Evolutionary conservation across 768 basidiomycete genomes (phyloP), one percentile per base, ranked within the genome.

Genomic region (Dictyophora rubrovolvata): DNA sequence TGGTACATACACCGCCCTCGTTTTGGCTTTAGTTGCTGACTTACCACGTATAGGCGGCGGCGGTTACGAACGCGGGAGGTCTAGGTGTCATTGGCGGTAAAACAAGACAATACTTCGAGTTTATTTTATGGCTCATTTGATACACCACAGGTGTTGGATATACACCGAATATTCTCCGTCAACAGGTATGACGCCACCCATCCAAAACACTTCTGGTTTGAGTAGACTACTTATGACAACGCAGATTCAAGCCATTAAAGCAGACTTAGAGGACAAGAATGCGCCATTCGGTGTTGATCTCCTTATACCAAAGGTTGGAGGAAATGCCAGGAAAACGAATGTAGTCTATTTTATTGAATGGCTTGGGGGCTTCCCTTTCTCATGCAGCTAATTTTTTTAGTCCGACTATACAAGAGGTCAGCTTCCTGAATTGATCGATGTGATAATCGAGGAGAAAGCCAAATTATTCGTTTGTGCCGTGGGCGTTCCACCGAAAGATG

Each of bases 51-150:
- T 7, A 28, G 22, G 93, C 92, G 17, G 93, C 93, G 46, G 93
- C 90, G 42, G 93, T 95, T 59, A 91, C 90, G 48, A 96, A 95
- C 66, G 93, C 92, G 23, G 93, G 93, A 52, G 93, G 93, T 54
- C 65, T 96, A 48, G 93, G 93, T 62, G 91, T 95, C 54, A 91
- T 97, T 61, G 93, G 93, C 37, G 93, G 93, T 56, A 61, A 71
- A 1, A 67, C 68, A 20, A 36, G 28, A 28, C 7, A 7, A 28
- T 17, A 6, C 10, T 17, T 3, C 20, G 17, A 28, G 34, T 57
- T 50, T 28, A 12, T 3, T 47, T 57, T 47, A n/a, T 14, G 22
- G 9, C 21, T 50, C 6, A 57, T 28, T 16, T 55, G 16, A 34
- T 20, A 47, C 47, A 10, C 10, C 10, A 5, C n/a, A 57, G 56